Base-by-base conservation (phyloP, 345 rosid species). In the Gynandropsis gynandra region DNA sequence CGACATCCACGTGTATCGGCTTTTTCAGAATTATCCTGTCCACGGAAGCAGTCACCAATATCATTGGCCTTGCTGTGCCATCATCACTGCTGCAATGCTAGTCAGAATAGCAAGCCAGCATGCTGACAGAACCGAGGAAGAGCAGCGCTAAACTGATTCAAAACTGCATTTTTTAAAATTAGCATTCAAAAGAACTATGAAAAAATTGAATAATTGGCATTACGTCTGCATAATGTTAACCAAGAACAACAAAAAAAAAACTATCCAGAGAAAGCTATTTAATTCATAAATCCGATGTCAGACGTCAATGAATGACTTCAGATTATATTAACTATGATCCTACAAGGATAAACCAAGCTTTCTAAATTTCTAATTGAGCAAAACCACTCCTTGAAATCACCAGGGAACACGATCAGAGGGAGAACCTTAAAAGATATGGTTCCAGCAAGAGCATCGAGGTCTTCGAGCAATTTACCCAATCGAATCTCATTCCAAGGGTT, bases 371-470 rank as follows among this genome's bases (percentile, higher is more conserved):
- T 5, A 47, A 13, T n/a, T 31, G 54, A 41, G 12, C 27, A 11
- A 29, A 9, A 2, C 2, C 29, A 24, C 2, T 24, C 4, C 29
- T 24, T 24, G 29, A 13, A 42, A 17, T 17, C 13, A 16, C 11
- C n/a, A 39, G 9, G 9, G 21, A n/a, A 14, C 16, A 15, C 1
- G 39, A 20, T 35, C 11, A 4, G 10, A 54, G 10, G 1, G 42
- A 58, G 16, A 41, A 88, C 97, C 92, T 85, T 89, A 31, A 71
- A 82, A 48, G 93, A 73, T 52, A 89, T 74, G 15, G 97, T 85
- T 32, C 95, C 93, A 37, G 93, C 97, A 32, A 89, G 93, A 67
- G 97, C 93, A 69, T 89, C 93, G 59, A 85, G 97, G 70, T 89
- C 97, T 66, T 89, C 97, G 60, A 85, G 74, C 73, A 85, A 61